Conservation (phyloP, 768 basidiomycete genomes). For the Aureoboletus auriporus region DNA sequence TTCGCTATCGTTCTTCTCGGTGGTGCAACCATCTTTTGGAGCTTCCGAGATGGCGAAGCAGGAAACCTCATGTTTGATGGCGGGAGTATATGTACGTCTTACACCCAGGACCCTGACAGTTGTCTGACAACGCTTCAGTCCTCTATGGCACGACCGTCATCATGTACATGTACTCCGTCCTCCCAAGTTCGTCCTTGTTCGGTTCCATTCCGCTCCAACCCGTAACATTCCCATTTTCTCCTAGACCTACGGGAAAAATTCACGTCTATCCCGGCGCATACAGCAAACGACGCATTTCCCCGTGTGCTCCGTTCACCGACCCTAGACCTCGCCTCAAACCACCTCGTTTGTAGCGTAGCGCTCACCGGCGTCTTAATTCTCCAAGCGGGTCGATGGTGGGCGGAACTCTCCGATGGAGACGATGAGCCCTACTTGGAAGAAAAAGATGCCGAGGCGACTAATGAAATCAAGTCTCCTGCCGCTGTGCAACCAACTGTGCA, state of each 20-base stretch:
- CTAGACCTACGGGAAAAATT: constrained; percentile 60
- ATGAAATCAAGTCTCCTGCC: constrained; percentile 3
- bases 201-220: background rate
- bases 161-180: constrained; percentile 72
- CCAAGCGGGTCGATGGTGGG: constrained; percentile 84
- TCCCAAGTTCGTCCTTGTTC: constrained; percentile 59
- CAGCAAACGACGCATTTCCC: constrained; percentile 58
- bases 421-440: constrained; percentile 40
- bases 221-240: constrained; percentile 8
- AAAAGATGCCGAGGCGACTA: constrained; percentile 18
- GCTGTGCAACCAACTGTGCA: too few species aligned
- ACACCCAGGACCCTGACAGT: too few species aligned
- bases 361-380: constrained; percentile 82
- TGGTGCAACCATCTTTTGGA: constrained; percentile 68
- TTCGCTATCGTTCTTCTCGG: constrained; percentile 56
- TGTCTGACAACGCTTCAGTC: constrained; percentile 43
- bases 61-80: constrained; percentile 92
- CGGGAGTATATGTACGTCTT: constrained; percentile 75
- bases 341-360: constrained; percentile 84
- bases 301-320: constrained; percentile 56
- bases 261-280: constrained; percentile 49
- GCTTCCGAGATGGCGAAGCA: constrained; percentile 70
- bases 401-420: constrained; percentile 65
- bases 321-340: constrained; percentile 76
- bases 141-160: constrained; percentile 67